These are phyloP conservation scores for Psilocybe sp. DNA, from an alignment of 768 basidiomycete species.

Conservation along the genomic window DNA sequence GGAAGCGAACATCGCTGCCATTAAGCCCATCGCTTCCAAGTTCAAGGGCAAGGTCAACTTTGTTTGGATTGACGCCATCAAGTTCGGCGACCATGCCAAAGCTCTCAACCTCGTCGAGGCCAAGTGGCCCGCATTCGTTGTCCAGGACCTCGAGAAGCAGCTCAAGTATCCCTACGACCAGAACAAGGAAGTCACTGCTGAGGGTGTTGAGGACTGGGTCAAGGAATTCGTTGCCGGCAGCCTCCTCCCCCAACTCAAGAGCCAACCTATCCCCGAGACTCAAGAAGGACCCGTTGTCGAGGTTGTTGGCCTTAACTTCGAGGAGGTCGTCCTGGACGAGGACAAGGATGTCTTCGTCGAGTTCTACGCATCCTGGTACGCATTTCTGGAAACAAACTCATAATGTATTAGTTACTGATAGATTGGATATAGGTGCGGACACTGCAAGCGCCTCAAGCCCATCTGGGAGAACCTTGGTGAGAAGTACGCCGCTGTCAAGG, in stretches of 20 bases:
- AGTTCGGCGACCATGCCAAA: slow-evolving; percentile 94
- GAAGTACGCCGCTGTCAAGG: slow-evolving; percentile 72
- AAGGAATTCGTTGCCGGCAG: slow-evolving; percentile 66
- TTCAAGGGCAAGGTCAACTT: slow-evolving; percentile 91
- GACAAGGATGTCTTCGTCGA: slow-evolving; percentile 94
- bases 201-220: slow-evolving; percentile 58
- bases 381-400: slow-evolving; percentile 2
- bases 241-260: slow-evolving; percentile 84
- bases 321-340: slow-evolving; percentile 81
- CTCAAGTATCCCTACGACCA: slow-evolving; percentile 90
- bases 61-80: slow-evolving; percentile 95
- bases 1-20: slow-evolving; percentile 58
- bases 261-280: slow-evolving; percentile 75
- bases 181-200: slow-evolving; percentile 53
- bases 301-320: slow-evolving; percentile 88
- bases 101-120: slow-evolving; percentile 83
- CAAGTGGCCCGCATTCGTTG: slow-evolving; percentile 92
- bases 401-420: slow-evolving; percentile 2
- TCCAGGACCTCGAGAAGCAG: slow-evolving; percentile 82
- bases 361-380: slow-evolving; percentile 95
- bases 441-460: slow-evolving; percentile 96
- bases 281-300: slow-evolving; percentile 83
- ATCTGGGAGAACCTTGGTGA: slow-evolving; percentile 90
- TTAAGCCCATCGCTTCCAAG: slow-evolving; percentile 77
- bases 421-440: slow-evolving; percentile 65